phyloP scores from a whole-genome alignment of 1,284 basidiomycete species.

The Trichosporon ovoides region DNA sequence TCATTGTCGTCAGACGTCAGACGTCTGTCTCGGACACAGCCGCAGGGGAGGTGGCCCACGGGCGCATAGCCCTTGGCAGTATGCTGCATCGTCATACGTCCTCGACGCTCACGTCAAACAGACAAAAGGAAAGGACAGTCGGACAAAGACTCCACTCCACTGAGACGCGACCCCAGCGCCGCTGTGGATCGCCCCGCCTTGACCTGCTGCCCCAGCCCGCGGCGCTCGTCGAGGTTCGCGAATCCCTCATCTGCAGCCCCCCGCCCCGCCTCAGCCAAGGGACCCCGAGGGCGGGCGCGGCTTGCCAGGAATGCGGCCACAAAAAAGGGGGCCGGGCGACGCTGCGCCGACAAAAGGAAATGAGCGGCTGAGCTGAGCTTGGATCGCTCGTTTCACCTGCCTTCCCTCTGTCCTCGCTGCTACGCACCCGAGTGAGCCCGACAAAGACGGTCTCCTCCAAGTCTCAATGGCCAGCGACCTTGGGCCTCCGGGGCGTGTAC shows the following conservation, averaged over 20 bases:
- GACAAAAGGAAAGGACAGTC: no score
- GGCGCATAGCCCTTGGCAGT: no score
- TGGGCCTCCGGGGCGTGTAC: no score
- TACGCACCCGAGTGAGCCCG: conserved; percentile 4
- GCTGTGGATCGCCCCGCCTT: not conserved
- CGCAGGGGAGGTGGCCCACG: no score
- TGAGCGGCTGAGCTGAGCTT: not conserved
- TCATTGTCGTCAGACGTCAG: no score
- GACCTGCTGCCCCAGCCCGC: not conserved
- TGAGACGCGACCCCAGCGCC: not conserved
- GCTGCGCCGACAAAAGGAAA: not conserved
- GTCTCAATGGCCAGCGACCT: not conserved
- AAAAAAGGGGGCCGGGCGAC: no score
- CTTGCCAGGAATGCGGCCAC: not conserved
- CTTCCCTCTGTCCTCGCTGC: not conserved
- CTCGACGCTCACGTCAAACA: no score
- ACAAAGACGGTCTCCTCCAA: not conserved
- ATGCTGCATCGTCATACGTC: no score
- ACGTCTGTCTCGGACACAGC: no score
- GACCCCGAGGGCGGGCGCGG: not conserved
- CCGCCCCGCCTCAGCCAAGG: not conserved
- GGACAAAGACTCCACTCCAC: no score
- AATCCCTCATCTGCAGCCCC: not conserved
- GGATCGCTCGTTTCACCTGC: conserved; percentile 4
- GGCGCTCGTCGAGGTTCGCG: not conserved